Conservation (phyloP, 306 rosid genomes). For the Alnus rubra region DNA sequence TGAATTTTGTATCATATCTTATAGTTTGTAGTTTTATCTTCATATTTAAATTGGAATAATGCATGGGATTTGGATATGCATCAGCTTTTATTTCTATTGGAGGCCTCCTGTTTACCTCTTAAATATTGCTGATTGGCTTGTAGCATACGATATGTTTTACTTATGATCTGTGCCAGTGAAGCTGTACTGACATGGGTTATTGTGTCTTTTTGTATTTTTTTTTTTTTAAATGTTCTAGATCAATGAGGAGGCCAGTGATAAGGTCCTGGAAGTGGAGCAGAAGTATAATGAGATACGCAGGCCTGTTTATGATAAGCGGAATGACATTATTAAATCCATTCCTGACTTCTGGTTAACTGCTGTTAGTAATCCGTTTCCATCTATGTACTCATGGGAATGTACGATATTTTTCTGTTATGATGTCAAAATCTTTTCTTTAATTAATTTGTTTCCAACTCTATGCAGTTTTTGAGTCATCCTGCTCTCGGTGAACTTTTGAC, state of each 20-base stretch:
- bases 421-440: neutral
- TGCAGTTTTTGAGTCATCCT: conserved; percentile 83
- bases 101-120: neutral
- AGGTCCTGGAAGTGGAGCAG: conserved; percentile 88
- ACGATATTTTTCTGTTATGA: neutral
- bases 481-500: conserved; percentile 70
- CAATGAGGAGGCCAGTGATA: conserved; percentile 90
- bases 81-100: neutral
- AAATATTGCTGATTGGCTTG: neutral
- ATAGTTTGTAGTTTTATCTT: too few relatives aligned
- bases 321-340: conserved; percentile 72
- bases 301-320: conserved; percentile 77
- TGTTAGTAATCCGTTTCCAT: conserved; percentile 46
- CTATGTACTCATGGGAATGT: neutral
- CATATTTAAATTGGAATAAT: neutral
- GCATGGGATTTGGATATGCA: neutral
- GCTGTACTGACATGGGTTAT: neutral
- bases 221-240: conserved; percentile 44
- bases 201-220: conserved; percentile 1
- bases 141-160: neutral
- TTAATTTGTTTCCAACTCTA: neutral
- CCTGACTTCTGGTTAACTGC: conserved; percentile 96
- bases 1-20: neutral
- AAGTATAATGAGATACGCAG: conserved; percentile 79
- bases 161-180: neutral